These are phyloP conservation scores for Hyaloscypha finlandica DNA, from an alignment of 495 filamentous ascomycete genomes.

Conservation along the genomic window DNA sequence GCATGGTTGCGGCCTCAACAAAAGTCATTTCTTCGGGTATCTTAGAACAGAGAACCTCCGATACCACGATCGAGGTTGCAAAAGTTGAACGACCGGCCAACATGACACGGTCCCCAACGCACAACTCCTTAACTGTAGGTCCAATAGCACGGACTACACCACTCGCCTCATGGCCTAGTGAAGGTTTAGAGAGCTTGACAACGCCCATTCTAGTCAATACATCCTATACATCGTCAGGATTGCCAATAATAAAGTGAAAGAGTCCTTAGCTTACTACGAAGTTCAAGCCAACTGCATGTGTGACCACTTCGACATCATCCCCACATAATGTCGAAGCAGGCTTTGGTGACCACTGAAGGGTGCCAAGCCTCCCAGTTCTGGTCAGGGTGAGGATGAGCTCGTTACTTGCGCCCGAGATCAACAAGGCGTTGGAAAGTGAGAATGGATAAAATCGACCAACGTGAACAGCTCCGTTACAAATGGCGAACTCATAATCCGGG, in stretches of 20 bases:
- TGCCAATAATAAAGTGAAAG: neutral
- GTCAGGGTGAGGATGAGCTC: neutral
- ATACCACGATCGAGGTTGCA: conserved; percentile 18
- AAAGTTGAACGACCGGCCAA: too few species aligned
- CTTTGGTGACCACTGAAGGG: neutral
- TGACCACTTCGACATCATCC: neutral
- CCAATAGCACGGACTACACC: conserved; percentile 54
- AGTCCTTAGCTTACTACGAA: neutral
- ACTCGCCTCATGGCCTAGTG: conserved; percentile 47
- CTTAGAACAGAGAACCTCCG: conserved; percentile 40
- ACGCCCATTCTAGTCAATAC: neutral
- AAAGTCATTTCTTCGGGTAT: conserved; percentile 51
- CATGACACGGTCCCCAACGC: conserved; percentile 23
- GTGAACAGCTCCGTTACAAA: neutral
- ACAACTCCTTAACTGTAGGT: conserved; percentile 42
- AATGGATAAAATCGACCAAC: conserved; percentile 1
- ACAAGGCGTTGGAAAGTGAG: neutral
- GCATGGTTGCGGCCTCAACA: conserved; percentile 55
- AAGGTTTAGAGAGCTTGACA: neutral
- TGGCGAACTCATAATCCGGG: conserved; percentile 6
- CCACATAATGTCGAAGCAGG: neutral
- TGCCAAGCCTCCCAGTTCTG: neutral
- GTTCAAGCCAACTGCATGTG: neutral
- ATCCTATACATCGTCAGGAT: neutral
- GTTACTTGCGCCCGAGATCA: neutral